These are phyloP conservation scores for Vigna radiata DNA, from an alignment of 306 rosid species.

Conservation along the genomic window DNA sequence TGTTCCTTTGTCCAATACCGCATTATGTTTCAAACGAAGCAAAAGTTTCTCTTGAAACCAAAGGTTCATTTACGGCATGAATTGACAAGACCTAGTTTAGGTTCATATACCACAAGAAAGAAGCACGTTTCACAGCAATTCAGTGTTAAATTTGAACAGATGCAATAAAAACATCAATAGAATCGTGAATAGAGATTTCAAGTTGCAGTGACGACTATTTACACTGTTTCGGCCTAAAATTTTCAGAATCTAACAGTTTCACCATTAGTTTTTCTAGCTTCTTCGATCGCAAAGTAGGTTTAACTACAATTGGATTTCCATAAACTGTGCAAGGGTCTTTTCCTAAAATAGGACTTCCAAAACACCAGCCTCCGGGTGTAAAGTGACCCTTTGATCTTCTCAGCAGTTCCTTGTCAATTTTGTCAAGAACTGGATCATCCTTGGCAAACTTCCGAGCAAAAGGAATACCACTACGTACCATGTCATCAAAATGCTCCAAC, in stretches of 20 bases:
- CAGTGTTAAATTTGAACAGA: not conserved
- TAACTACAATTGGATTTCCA: constrained; percentile 66
- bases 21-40: too few species aligned
- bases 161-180: not conserved
- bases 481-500: constrained; percentile 69
- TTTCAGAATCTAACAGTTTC: constrained; percentile 72
- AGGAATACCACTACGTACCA: constrained; percentile 77
- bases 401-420: constrained; percentile 67
- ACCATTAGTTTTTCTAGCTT: constrained; percentile 79
- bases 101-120: not conserved
- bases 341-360: constrained; percentile 50
- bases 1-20: too few species aligned
- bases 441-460: constrained; percentile 65
- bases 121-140: not conserved
- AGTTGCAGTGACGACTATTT: constrained; percentile 50
- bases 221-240: constrained; percentile 87
- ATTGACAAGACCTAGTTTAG: not conserved
- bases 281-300: constrained; percentile 67
- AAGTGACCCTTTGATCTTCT: constrained; percentile 61
- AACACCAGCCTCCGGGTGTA: constrained; percentile 82
- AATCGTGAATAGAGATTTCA: not conserved
- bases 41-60: not conserved
- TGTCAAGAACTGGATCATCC: constrained; percentile 75
- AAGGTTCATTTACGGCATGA: not conserved
- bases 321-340: constrained; percentile 60